A percentile compares a stretch with the other conserved stretches of the same genome.
Evolutionary conservation across 1,139 yeast species (phyloP).

Genomic region (Diutina rugosa): DNA sequence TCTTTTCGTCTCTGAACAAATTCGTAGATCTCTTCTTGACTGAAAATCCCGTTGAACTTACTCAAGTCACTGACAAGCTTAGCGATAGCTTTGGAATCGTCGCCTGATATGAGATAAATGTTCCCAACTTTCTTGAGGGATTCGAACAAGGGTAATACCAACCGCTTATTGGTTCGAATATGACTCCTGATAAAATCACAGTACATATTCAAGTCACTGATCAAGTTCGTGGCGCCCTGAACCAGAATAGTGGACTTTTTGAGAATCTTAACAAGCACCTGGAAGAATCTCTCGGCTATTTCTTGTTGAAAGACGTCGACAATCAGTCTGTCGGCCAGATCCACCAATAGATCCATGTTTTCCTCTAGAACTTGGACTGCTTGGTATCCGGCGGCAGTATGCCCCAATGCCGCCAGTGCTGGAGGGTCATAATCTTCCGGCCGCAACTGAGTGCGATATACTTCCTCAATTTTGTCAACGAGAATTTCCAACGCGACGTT

Average conservation of each 20-base stretch:
- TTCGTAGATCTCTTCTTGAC: constrained; percentile 88
- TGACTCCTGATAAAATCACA: constrained; percentile 54
- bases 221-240: constrained; percentile 70
- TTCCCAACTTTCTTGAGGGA: constrained; percentile 80
- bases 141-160: constrained; percentile 63
- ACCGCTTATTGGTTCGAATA: constrained; percentile 46
- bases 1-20: constrained; percentile 82
- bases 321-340: constrained; percentile 78
- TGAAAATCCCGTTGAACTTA: constrained; percentile 78
- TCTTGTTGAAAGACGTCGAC: constrained; percentile 92
- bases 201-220: constrained; percentile 62
- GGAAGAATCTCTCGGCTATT: constrained; percentile 78
- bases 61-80: constrained; percentile 71
- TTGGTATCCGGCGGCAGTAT: constrained; percentile 56
- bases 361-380: constrained; percentile 51
- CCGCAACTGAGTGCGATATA: constrained; percentile 14
- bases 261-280: constrained; percentile 60
- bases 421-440: constrained; percentile 24
- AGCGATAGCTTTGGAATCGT: constrained; percentile 75
- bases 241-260: constrained; percentile 59
- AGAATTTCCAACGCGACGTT: constrained; percentile 83
- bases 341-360: constrained; percentile 67
- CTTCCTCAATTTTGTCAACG: constrained; percentile 54
- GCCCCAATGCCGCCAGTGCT: constrained; percentile 11
- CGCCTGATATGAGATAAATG: constrained; percentile 62